Evolutionary conservation across 2,329 filamentous ascomycete genomes (phyloP).

Genomic region (Hymenoscyphus infarciens): DNA sequence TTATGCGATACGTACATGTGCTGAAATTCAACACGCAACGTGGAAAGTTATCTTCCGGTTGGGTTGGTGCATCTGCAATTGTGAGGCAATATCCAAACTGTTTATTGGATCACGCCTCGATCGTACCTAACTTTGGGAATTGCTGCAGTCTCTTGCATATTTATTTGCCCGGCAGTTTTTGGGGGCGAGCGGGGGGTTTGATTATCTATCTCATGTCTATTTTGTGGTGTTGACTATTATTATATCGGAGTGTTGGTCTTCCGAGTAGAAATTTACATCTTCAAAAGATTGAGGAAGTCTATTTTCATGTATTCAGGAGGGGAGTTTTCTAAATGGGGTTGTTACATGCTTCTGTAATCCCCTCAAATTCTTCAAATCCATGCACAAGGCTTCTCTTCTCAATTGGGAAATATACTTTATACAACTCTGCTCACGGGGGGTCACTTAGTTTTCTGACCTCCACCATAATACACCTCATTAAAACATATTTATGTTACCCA

Average conservation of each 20-base stretch:
- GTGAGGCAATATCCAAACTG: background rate
- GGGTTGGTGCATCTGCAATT: background rate
- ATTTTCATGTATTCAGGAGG: background rate
- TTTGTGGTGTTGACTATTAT: background rate
- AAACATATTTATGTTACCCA: background rate
- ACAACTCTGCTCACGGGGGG: background rate
- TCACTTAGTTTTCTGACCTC: background rate
- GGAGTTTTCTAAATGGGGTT: background rate
- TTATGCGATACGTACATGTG: background rate
- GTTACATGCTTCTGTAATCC: background rate
- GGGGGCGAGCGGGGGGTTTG: too few relatives aligned
- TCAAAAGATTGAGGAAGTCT: background rate
- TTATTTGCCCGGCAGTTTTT: background rate
- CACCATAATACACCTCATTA: background rate
- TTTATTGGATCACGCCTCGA: background rate
- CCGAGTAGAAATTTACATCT: background rate
- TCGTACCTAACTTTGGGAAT: constrained; percentile 5
- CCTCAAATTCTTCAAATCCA: background rate
- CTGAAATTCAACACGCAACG: background rate
- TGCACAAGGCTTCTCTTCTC: background rate
- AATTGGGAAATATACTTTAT: background rate
- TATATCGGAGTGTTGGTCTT: background rate
- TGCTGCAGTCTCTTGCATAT: background rate
- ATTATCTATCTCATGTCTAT: background rate
- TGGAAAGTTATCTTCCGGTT: background rate